Percentiles rank a stretch among this genome's conserved stretches.
Evolutionary conservation across 305 asterid genomes (phyloP).

Genomic region (Fraxinus sp.): DNA sequence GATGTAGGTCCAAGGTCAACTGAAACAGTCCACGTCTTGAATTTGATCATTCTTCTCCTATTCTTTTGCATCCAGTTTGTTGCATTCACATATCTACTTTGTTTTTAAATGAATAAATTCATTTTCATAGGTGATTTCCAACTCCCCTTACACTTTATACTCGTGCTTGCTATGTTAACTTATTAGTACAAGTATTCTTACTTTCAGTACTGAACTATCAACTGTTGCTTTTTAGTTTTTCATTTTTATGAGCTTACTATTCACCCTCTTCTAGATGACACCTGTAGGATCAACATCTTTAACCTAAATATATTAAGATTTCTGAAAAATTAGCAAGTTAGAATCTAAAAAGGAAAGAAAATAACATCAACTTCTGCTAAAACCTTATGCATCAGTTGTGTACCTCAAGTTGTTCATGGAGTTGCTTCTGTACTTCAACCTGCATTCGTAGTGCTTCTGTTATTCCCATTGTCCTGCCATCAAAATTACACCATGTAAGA

Average conservation of each 20-base stretch:
- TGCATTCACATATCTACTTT: neutral
- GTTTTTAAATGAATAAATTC: neutral
- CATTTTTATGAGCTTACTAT: neutral
- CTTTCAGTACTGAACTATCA: neutral
- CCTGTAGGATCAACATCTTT: neutral
- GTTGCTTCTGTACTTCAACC: slow-evolving; percentile 75
- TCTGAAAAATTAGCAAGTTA: neutral
- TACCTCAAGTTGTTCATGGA: slow-evolving; percentile 82
- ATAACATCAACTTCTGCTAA: neutral
- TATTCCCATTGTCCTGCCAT: slow-evolving; percentile 54
- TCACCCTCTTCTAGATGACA: neutral
- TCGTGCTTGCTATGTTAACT: neutral
- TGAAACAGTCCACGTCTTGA: neutral
- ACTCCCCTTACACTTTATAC: neutral
- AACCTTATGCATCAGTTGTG: slow-evolving; percentile 7
- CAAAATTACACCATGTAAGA: neutral
- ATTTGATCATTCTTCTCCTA: neutral
- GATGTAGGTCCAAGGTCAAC: neutral
- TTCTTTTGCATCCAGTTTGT: neutral
- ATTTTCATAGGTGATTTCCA: neutral
- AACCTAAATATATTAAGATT: neutral
- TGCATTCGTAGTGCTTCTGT: slow-evolving; percentile 65
- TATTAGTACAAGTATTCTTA: neutral
- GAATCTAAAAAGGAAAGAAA: neutral
- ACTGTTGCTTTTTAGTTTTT: neutral